phyloP scores from a whole-genome alignment of 176 grass and related monocot species.

The Musa beccarii region DNA sequence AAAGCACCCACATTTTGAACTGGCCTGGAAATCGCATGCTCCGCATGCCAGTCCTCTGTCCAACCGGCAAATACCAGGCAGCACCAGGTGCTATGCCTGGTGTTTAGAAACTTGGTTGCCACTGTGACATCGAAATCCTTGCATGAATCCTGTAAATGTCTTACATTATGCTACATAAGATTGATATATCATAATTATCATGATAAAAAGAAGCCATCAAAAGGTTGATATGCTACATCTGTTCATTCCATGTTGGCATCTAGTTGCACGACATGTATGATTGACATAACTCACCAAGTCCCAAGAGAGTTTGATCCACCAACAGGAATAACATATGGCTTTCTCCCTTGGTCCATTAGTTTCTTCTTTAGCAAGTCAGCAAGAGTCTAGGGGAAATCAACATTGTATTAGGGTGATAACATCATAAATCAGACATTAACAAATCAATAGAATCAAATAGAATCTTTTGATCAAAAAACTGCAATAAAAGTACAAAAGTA shows the following conservation, averaged over 20 bases:
- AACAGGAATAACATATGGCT: slow-evolving; percentile 90
- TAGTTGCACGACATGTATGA: not conserved
- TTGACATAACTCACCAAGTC: slow-evolving; percentile 57
- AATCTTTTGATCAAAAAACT: not conserved
- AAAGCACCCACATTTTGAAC: too few relatives aligned
- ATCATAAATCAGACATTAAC: not conserved
- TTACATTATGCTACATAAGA: too few relatives aligned
- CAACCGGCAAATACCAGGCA: too few relatives aligned
- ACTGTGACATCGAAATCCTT: too few relatives aligned
- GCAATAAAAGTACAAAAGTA: not conserved
- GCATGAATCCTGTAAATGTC: too few relatives aligned
- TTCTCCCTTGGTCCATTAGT: slow-evolving; percentile 72
- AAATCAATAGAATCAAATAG: not conserved
- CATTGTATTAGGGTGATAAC: not conserved
- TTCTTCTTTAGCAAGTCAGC: slow-evolving; percentile 74
- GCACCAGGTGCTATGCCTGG: too few relatives aligned
- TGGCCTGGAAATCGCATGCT: too few relatives aligned
- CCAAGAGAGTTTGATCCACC: slow-evolving; percentile 97
- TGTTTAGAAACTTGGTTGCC: too few relatives aligned
- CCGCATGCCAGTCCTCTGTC: too few relatives aligned
- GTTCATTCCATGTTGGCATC: not conserved
- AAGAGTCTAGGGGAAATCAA: slow-evolving; percentile 43
- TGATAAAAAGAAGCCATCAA: too few relatives aligned
- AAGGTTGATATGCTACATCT: not conserved
- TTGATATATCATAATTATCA: not conserved